phyloP scores from a whole-genome alignment of 495 filamentous ascomycete species.

The Thozetella sp. region DNA sequence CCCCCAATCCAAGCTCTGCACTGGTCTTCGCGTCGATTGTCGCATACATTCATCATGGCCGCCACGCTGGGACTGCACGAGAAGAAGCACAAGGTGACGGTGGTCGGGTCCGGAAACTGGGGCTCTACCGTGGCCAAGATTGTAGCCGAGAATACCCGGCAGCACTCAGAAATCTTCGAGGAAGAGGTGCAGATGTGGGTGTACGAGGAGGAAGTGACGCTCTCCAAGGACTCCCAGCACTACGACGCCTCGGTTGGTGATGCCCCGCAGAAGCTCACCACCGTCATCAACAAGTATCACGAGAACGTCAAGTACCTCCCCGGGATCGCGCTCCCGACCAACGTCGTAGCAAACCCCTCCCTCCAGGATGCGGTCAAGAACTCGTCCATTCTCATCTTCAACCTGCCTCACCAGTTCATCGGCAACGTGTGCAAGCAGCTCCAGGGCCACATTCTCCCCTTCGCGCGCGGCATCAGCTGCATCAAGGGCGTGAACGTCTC shows the following conservation, averaged over 20 bases:
- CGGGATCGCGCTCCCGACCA: slow-evolving; percentile 77
- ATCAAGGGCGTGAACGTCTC: slow-evolving; percentile 97
- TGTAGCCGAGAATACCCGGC: slow-evolving; percentile 84
- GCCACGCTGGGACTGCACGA: slow-evolving; percentile 26
- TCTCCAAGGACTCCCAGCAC: slow-evolving; percentile 65
- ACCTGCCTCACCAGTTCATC: slow-evolving; percentile 98
- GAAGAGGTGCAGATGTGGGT: slow-evolving; percentile 97
- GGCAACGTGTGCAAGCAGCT: slow-evolving; percentile 81
- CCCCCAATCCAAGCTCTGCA: slow-evolving; percentile 3
- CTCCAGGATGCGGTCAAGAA: slow-evolving; percentile 78
- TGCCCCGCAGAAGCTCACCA: slow-evolving; percentile 80
- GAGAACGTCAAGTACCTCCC: slow-evolving; percentile 99
- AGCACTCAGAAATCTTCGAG: slow-evolving; percentile 79
- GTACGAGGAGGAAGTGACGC: slow-evolving; percentile 81
- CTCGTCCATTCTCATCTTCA: slow-evolving; percentile 91
- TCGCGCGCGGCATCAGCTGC: slow-evolving; percentile 91
- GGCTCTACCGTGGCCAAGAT: slow-evolving; percentile 97
- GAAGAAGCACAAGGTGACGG: slow-evolving; percentile 89
- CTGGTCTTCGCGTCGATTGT: slow-evolving; percentile 9
- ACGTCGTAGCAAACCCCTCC: slow-evolving; percentile 88
- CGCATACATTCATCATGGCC: slow-evolving; percentile 29
- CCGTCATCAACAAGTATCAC: slow-evolving; percentile 87
- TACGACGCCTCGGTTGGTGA: slow-evolving; percentile 50
- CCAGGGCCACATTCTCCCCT: slow-evolving; percentile 86
- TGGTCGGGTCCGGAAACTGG: slow-evolving; percentile 98